These are phyloP conservation scores for Boletus barrowsii DNA, from an alignment of 768 basidiomycete genomes.

Conservation along the genomic window DNA sequence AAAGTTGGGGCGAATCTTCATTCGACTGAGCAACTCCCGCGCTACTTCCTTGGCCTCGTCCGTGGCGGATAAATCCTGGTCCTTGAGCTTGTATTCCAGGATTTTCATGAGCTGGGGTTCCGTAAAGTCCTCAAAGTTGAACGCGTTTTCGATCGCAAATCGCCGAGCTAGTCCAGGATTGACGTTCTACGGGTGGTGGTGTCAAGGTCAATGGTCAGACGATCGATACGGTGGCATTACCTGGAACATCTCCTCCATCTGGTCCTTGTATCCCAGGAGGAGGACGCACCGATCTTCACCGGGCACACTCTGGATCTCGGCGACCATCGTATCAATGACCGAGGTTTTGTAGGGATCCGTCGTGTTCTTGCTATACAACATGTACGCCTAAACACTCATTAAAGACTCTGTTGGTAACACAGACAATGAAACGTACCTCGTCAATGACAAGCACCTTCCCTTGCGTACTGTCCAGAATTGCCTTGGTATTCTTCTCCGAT, in stretches of 20 bases:
- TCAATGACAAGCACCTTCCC: constrained; percentile 75
- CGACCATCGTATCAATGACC: constrained; percentile 73
- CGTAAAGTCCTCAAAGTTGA: constrained; percentile 63
- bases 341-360: constrained; percentile 60
- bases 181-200: constrained; percentile 50
- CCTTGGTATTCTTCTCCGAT: constrained; percentile 64
- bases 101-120: constrained; percentile 51
- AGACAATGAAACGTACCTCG: constrained; percentile 40
- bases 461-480: constrained; percentile 52
- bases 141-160: constrained; percentile 67
- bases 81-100: constrained; percentile 53
- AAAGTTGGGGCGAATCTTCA: constrained; percentile 53
- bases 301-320: constrained; percentile 66
- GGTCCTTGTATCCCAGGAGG: constrained; percentile 60
- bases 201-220: background rate
- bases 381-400: constrained; percentile 53
- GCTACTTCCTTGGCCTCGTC: constrained; percentile 56
- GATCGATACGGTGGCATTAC: constrained; percentile 30
- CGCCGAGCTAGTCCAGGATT: constrained; percentile 67
- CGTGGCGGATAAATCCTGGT: constrained; percentile 58
- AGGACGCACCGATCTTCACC: constrained; percentile 72
- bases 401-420: background rate
- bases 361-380: constrained; percentile 48
- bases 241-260: constrained; percentile 76
- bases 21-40: constrained; percentile 41